Evolutionary conservation across 2,329 filamentous ascomycete species (phyloP), one percentile per base, ranked within the genome.

Genomic region (Xylaria sp.): DNA sequence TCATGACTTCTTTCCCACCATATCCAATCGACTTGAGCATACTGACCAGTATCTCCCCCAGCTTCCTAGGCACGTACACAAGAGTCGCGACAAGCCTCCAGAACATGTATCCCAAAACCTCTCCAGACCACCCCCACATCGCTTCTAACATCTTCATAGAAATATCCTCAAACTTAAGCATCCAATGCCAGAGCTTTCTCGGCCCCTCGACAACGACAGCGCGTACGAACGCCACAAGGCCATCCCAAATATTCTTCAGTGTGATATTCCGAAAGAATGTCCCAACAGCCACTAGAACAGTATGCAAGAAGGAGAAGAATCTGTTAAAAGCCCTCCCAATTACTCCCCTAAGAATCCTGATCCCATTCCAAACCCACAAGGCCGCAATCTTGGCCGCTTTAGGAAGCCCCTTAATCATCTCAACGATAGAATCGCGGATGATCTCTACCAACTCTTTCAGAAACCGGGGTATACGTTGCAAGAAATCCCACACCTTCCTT

Each of bases 241-340:
- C 36, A 3, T 60, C 56, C 46, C 56, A 46, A 10, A 53, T 20
- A 36, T 55, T 46, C 56, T 36, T 55, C 25, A 65, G 13, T 15
- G 46, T 65, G 32, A 36, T 30, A 23, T 53, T 34, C 46, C 23
- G 13, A 15, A 60, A 43, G 39, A 60, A 65, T 13, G 28, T 36
- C 30, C 34, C 46, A 30, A 46, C 13, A 36, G 56, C 56, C 4
- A 39, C 36, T 12, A 30, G 6, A 20, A 9, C 18, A 10, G 30
- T 52, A 39, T 65, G 63, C 28, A 52, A 39, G 55, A 59, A 55
- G n/a, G 28, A 55, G 8, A 65, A 55, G 13, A 65, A 39, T 30
- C 55, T 34, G n/a, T 60, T n/a, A 20, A 36, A 23, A 34, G n/a
- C 15, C 25, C 2, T 30, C 48, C 48, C 25, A 25, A 52, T 8